Evolutionary conservation across 2,329 filamentous ascomycete genomes (phyloP), one percentile per base, ranked within the genome.

Genomic region (Phoma herbarum): DNA sequence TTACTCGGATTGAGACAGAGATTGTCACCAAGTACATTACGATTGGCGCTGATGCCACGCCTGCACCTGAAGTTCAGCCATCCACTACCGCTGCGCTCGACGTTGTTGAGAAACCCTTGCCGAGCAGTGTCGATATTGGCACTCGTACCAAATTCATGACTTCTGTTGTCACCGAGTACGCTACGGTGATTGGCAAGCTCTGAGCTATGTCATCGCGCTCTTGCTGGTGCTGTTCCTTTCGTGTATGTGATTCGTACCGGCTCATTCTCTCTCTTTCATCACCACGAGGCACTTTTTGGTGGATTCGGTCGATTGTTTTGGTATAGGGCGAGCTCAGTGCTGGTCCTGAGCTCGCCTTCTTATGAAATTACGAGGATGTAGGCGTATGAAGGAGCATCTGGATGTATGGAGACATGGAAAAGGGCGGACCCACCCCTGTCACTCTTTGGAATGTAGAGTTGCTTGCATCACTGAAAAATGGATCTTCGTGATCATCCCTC

Each of bases 21-120:
- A 25, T 61, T 2, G 42, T 54, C 29, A 62, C 63, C 18, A 53
- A 58, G 28, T 55, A 62, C 22, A 50, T 59, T 2, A 62, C 59
- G 5, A 49, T 61, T 10, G 44, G 42, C n/a, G 41, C 57, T 26
- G 51, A 49, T 6, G 26, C 46, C 8, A 53, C 48, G 12, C 18
- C 49, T 10, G 35, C 48, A 8, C 44, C 45, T 16, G 37, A 53
- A 4, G 37, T 28, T 2, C 10, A 52, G 86, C 84, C 25, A 79
- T 86, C 48, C 82, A 78, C 48, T 85, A 82, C 65, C 80, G 80
- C 50, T 88, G 86, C 64, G 76, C 87, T 16, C n/a, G 48, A 25
- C 2, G 12, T 33, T 28, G 10, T 28, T 8, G 48, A 52, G 12
- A 26, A 48, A n/a, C 41, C 47, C 2, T 52, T 59, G n/a, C 37